Evolutionary conservation across 1,284 basidiomycete species (phyloP).

Genomic region (Trichosporon ovoides): DNA sequence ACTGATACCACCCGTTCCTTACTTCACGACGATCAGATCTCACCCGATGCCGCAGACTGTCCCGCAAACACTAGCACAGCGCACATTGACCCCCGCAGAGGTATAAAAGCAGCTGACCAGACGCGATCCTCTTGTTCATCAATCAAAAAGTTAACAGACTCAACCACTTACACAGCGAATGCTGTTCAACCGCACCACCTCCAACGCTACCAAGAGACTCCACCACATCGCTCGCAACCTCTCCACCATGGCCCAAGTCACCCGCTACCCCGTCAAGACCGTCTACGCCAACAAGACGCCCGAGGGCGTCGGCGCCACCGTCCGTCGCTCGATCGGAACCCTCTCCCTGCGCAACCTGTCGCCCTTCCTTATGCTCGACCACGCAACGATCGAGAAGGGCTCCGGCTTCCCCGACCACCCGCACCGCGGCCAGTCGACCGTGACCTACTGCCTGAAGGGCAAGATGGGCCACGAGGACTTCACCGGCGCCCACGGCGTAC

Average conservation of each 20-base stretch:
- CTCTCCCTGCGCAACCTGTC: constrained; percentile 69
- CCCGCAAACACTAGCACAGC: neutral
- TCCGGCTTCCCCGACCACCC: constrained; percentile 66
- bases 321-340: constrained; percentile 84
- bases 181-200: neutral
- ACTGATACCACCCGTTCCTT: neutral
- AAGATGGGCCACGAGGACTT: constrained; percentile 78
- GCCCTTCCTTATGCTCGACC: constrained; percentile 75
- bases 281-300: constrained; percentile 70
- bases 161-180: neutral
- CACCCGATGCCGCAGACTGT: neutral
- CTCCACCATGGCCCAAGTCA: constrained; percentile 42
- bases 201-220: neutral
- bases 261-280: constrained; percentile 67
- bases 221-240: constrained; percentile 9
- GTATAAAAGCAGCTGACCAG: constrained; percentile 12
- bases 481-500: constrained; percentile 71
- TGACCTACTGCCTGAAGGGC: constrained; percentile 84
- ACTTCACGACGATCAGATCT: neutral
- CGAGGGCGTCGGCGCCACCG: constrained; percentile 82
- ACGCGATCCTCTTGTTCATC: constrained; percentile 1
- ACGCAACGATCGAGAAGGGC: constrained; percentile 44
- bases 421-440: constrained; percentile 70
- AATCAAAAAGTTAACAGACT: neutral
- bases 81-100: neutral